These are phyloP conservation scores for Acacia melanoxylon DNA, from an alignment of 306 rosid genomes.

Conservation along the genomic window DNA sequence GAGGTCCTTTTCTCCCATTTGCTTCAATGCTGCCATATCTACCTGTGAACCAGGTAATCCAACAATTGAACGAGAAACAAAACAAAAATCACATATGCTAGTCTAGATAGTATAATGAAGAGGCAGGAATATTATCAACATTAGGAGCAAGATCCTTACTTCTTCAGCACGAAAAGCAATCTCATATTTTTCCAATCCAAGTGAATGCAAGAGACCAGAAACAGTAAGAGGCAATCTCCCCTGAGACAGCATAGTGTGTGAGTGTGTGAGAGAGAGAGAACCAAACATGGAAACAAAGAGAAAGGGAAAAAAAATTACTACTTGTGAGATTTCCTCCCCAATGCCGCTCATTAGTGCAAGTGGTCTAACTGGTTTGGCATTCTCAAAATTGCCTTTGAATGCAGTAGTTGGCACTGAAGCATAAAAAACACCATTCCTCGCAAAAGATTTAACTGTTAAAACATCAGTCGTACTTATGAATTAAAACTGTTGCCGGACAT, in stretches of 20 bases:
- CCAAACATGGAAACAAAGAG: not conserved
- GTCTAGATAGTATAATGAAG: not conserved
- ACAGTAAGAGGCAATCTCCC: conserved; percentile 45
- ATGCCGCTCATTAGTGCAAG: conserved; percentile 33
- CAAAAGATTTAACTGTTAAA: conserved; percentile 39
- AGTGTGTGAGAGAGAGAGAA: not conserved
- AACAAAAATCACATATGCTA: not conserved
- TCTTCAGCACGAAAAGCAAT: conserved; percentile 68
- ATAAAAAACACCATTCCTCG: conserved; percentile 30
- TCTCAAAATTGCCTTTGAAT: conserved; percentile 34
- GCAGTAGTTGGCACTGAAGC: conserved; percentile 34
- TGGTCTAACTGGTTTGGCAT: conserved; percentile 36
- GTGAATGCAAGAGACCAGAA: conserved; percentile 55
- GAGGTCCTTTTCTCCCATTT: conserved; percentile 70
- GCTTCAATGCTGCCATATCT: conserved; percentile 67
- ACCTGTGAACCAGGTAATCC: conserved; percentile 40
- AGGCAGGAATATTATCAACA: not conserved
- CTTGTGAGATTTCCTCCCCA: conserved; percentile 32
- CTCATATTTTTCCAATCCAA: conserved; percentile 58
- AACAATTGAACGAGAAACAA: not conserved
- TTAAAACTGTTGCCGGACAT: conserved; percentile 32
- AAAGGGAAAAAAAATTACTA: conserved; percentile 24
- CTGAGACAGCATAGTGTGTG: conserved; percentile 31
- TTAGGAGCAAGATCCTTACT: conserved; percentile 37
- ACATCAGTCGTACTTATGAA: conserved; percentile 32